Base-by-base conservation (phyloP, 2,329 filamentous ascomycete species). In the Pseudogymnoascus sp. region DNA sequence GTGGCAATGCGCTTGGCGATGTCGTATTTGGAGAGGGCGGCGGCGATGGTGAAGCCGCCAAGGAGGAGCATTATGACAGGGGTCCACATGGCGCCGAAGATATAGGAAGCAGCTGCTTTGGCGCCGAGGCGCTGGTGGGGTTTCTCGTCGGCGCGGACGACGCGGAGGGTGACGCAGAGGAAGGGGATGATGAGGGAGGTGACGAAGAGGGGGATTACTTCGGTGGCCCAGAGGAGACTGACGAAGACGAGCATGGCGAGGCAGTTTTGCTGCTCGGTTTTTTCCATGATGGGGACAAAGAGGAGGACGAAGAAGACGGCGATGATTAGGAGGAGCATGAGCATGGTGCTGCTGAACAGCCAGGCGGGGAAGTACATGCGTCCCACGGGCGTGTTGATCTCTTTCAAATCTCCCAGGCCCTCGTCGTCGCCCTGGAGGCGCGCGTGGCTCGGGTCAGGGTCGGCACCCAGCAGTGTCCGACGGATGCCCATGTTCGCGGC, bases 1-100 rank as follows among this genome's bases (percentile, higher is more conserved):
- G 93, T 97, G 1, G 94, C 94, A 78, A 99, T 92, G 72, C 94
- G 89, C 77, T 97, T 97, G 65, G 96, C 94, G 70, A 99, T 97
- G 68, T 92, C 94, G 75, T 96, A 96, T 74, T 99, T 99, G 59
- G 92, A 96, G 62, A 99, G 77, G 0, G 94, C 95, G 0, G 94
- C 94, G 8, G 94, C 94, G 61, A 99, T 88, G 2, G 94, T 96
- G 72, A 99, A 99, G 33, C 94, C 94, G 68, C 94, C 94, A 0
- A 99, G 85, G 21, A 99, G 81, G 14, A 99, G 84, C 94, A 99
- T 97, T 68, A 99, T 99, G 62, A 99, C 94, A 0, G 94, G 93
- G 3, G 93, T 97, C 94, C 94, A 99, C 94, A 99, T 99, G 26
- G 94, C 88, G 4, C 91, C 82, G 70, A 99, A 97, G 63, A 97